phyloP scores from a whole-genome alignment of 176 grass and related monocot species.

The Coix lacrymajobi region DNA sequence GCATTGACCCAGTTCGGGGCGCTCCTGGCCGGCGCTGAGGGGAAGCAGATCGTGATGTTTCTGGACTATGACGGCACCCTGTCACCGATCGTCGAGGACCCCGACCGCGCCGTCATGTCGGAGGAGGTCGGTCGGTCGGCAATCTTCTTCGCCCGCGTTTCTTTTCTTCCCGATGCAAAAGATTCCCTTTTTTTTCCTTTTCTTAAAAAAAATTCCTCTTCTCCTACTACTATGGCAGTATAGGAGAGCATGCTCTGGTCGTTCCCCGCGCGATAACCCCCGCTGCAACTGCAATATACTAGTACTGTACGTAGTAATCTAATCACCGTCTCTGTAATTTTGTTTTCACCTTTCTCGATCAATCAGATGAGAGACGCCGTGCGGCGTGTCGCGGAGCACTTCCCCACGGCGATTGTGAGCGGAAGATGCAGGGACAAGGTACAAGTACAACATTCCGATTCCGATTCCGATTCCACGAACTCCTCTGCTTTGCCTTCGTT shows the following conservation, averaged over 20 bases:
- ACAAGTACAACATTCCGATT: no score
- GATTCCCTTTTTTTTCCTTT: neutral
- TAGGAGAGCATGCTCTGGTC: no score
- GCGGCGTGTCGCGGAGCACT: slow-evolving; percentile 52
- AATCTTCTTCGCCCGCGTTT: neutral
- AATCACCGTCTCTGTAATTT: neutral
- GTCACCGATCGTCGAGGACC: slow-evolving; percentile 82
- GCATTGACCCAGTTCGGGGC: slow-evolving; percentile 50
- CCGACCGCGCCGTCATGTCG: slow-evolving; percentile 68
- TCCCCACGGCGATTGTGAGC: slow-evolving; percentile 91
- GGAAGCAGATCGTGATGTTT: slow-evolving; percentile 82
- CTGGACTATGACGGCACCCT: slow-evolving; percentile 93
- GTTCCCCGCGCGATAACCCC: no score
- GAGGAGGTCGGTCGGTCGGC: slow-evolving; percentile 43
- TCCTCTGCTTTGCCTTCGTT: neutral
- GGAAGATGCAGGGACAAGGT: slow-evolving; percentile 88
- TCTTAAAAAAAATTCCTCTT: neutral
- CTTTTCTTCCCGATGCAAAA: neutral
- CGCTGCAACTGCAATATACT: no score
- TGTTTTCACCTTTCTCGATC: neutral
- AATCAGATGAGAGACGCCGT: slow-evolving; percentile 76
- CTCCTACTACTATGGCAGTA: no score
- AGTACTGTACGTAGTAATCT: no score
- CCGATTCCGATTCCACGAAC: neutral
- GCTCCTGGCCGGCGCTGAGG: slow-evolving; percentile 28